phyloP scores from a whole-genome alignment of 352 stramenopile species.

The Pythium grandisporangium region DNA sequence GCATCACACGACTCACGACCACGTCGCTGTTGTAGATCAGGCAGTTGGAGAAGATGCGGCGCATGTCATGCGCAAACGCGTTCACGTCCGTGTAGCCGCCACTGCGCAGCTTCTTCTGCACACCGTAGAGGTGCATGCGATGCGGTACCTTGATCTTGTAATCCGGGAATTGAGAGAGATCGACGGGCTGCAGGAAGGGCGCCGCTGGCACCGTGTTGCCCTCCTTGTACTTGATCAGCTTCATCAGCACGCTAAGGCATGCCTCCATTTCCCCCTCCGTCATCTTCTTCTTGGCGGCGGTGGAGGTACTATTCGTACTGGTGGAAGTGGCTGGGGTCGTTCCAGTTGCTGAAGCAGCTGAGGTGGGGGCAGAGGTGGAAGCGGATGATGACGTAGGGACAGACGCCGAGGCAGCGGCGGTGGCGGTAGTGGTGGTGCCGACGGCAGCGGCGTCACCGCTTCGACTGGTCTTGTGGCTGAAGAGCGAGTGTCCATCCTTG shows the following conservation, averaged over 20 bases:
- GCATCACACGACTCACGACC: constrained; percentile 74
- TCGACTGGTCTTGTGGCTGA: too few relatives aligned
- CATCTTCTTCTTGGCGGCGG: constrained; percentile 26
- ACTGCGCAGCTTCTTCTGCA: constrained; percentile 77
- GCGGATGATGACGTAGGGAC: not conserved
- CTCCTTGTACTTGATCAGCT: constrained; percentile 84
- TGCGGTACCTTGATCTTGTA: constrained; percentile 80
- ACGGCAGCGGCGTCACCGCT: too few relatives aligned
- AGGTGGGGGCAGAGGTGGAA: not conserved
- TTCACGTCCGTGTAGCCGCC: constrained; percentile 54
- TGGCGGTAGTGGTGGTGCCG: too few relatives aligned
- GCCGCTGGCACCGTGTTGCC: constrained; percentile 53
- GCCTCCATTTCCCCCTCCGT: constrained; percentile 34
- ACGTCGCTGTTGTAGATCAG: constrained; percentile 86
- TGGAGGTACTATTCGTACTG: not conserved
- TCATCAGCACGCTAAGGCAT: constrained; percentile 63
- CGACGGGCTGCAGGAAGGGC: constrained; percentile 75
- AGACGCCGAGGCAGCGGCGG: too few relatives aligned
- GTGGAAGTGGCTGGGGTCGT: not conserved
- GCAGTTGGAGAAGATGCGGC: constrained; percentile 83
- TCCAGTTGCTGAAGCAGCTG: not conserved
- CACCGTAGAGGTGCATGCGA: constrained; percentile 79
- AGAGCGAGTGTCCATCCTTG: too few relatives aligned
- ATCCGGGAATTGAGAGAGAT: constrained; percentile 75
- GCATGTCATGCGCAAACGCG: constrained; percentile 70